Percentiles rank a stretch among this genome's conserved stretches.
Conservation (phyloP, 768 basidiomycete genomes). For the Termitomyces sp. region DNA sequence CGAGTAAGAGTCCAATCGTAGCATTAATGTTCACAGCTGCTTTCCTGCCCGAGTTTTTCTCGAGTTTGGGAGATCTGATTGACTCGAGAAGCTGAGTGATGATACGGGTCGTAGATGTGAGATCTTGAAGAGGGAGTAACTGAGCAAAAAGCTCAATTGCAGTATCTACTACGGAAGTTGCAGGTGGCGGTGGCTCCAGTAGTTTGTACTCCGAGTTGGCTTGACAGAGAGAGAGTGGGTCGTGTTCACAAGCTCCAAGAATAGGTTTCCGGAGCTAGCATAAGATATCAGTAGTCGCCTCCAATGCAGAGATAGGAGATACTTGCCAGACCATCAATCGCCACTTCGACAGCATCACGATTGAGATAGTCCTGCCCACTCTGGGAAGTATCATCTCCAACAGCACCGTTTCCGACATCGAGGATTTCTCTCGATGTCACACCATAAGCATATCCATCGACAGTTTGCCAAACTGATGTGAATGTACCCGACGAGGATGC, state of each 20-base stretch:
- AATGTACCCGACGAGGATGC: constrained; percentile 82
- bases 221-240: constrained; percentile 69
- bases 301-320: background rate
- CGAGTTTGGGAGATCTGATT: constrained; percentile 70
- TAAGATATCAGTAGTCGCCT: constrained; percentile 6
- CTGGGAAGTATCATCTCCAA: constrained; percentile 26
- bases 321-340: constrained; percentile 73
- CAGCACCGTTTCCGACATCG: constrained; percentile 35
- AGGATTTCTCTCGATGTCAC: constrained; percentile 64
- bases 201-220: constrained; percentile 40
- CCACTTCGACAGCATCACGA: constrained; percentile 74
- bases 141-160: constrained; percentile 84
- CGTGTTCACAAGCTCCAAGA: constrained; percentile 81
- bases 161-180: constrained; percentile 81
- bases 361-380: constrained; percentile 51
- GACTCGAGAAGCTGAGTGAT: constrained; percentile 59
- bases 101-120: constrained; percentile 46
- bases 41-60: constrained; percentile 82
- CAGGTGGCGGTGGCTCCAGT: constrained; percentile 67
- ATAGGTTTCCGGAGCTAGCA: constrained; percentile 69
- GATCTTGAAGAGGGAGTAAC: constrained; percentile 75
- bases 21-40: constrained; percentile 82
- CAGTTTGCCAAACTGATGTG: constrained; percentile 78
- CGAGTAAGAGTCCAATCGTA: constrained; percentile 64
- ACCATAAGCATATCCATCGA: constrained; percentile 90